Conservation (phyloP, 2,329 filamentous ascomycete species). For the Sporothrix protearum region DNA sequence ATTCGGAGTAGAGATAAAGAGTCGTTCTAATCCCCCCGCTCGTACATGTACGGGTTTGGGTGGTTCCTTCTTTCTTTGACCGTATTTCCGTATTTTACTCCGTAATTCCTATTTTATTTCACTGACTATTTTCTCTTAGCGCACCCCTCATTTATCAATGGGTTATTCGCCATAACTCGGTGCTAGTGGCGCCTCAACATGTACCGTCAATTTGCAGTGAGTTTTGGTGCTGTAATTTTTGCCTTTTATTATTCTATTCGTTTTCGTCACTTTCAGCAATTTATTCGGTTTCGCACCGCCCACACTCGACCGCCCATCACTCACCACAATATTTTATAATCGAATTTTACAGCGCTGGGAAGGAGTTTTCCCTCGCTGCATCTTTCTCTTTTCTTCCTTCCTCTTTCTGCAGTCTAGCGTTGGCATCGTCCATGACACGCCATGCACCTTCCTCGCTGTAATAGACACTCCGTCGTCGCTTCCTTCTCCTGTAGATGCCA, state of each 20-base stretch:
- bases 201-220: not conserved
- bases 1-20: not conserved
- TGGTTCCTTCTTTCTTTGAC: not conserved
- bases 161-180: not conserved
- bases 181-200: not conserved
- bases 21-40: not conserved
- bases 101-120: not conserved
- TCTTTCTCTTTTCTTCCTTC: not conserved
- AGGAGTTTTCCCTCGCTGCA: slow-evolving; percentile 1
- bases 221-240: no score
- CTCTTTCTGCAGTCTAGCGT: not conserved
- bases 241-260: not conserved
- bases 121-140: no score
- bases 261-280: not conserved
- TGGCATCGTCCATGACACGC: not conserved
- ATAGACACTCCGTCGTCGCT: not conserved
- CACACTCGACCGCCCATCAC: not conserved
- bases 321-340: not conserved
- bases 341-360: not conserved
- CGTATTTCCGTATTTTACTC: slow-evolving; percentile 5
- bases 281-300: not conserved
- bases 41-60: not conserved
- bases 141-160: slow-evolving; percentile 6
- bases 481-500: not conserved
- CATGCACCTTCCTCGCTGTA: not conserved